Conservation (phyloP, 768 basidiomycete species). For the Trametes coccinea region DNA sequence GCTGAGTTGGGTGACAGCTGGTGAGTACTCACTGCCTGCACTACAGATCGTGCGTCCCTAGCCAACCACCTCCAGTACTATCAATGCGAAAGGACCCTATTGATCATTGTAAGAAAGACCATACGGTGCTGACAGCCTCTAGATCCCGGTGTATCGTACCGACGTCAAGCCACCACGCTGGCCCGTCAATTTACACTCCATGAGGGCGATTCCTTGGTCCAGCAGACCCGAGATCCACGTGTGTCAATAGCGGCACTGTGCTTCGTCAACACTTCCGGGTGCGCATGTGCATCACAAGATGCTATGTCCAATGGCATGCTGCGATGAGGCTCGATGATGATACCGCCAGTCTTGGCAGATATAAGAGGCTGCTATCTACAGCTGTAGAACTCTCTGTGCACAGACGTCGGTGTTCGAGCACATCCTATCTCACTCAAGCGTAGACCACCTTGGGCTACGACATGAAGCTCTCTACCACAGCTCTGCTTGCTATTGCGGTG, state of each 20-base stretch:
- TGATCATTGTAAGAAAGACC: neutral
- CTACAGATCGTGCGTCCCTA: too few species aligned
- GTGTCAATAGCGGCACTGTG: too few species aligned
- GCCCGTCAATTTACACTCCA: neutral
- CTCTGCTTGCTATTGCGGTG: neutral
- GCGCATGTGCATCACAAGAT: neutral
- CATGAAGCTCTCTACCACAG: constrained; percentile 4
- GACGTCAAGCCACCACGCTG: constrained; percentile 13
- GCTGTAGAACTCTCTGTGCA: too few species aligned
- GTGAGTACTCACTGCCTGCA: too few species aligned
- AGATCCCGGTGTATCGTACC: neutral
- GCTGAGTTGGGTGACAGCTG: too few species aligned
- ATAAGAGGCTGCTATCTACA: too few species aligned
- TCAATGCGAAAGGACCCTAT: neutral
- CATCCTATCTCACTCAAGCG: too few species aligned
- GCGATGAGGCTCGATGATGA: too few species aligned
- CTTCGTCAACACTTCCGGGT: neutral
- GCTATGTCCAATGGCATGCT: too few species aligned
- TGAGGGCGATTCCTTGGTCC: neutral
- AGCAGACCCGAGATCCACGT: neutral
- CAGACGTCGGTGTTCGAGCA: too few species aligned
- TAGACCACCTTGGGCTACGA: too few species aligned
- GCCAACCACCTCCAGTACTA: neutral
- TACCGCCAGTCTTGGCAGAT: too few species aligned
- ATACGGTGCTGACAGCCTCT: neutral